Conservation (phyloP, 495 filamentous ascomycete species). For the Xylaria intraflava region DNA sequence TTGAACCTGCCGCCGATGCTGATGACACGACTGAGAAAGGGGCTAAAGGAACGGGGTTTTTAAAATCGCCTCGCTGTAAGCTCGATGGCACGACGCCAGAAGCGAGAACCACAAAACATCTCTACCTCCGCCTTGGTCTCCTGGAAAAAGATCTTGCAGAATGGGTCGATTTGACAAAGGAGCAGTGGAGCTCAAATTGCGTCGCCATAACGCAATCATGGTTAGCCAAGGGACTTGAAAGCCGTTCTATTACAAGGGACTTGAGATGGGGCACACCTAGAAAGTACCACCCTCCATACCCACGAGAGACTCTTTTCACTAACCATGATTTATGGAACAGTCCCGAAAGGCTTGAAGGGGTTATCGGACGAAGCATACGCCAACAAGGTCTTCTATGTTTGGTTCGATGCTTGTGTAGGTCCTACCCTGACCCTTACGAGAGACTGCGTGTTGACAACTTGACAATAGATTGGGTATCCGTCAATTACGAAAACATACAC, state of each 20-base stretch:
- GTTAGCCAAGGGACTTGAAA: conserved; percentile 74
- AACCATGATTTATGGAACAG: not conserved
- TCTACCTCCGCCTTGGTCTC: conserved; percentile 75
- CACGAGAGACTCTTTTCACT: not conserved
- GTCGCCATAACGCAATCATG: conserved; percentile 65
- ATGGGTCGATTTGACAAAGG: conserved; percentile 52
- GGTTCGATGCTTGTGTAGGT: conserved; percentile 82
- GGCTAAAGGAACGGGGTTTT: conserved; percentile 17
- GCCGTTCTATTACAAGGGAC: conserved; percentile 85
- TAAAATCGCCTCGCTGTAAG: conserved; percentile 62
- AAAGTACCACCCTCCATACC: not conserved
- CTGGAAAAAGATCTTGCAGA: conserved; percentile 64
- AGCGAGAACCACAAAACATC: conserved; percentile 53
- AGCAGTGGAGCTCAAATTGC: conserved; percentile 72
- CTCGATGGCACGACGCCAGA: conserved; percentile 74
- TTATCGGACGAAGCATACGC: conserved; percentile 60
- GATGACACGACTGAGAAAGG: conserved; percentile 30
- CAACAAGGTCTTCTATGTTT: conserved; percentile 89
- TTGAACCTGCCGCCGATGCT: not conserved
- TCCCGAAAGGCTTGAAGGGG: conserved; percentile 4
- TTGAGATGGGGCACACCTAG: conserved; percentile 76
- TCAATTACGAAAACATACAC: conserved; percentile 95
- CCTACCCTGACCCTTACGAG: not conserved
- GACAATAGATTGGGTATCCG: conserved; percentile 57
- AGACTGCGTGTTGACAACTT: not conserved